Conservation (phyloP, 306 rosid genomes). For the Lotus japonicus region DNA sequence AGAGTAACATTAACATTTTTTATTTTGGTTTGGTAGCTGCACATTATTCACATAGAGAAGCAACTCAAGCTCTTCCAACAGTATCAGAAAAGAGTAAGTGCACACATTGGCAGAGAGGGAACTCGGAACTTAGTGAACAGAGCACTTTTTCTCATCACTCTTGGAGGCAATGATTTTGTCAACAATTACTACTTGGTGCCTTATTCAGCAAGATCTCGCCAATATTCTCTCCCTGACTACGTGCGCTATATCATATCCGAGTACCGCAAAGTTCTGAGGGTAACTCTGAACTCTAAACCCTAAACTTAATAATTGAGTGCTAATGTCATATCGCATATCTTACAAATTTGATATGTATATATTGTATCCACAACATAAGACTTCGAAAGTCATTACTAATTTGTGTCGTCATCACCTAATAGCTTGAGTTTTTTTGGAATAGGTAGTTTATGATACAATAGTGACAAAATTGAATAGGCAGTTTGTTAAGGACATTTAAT, state of each 20-base stretch:
- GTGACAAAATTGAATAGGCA: too few species aligned
- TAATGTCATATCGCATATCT: too few species aligned
- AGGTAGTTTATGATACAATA: too few species aligned
- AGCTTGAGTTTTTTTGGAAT: too few species aligned
- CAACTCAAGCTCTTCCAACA: conserved; percentile 52
- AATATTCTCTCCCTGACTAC: conserved; percentile 69
- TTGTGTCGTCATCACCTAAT: too few species aligned
- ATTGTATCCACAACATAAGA: too few species aligned
- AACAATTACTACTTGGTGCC: conserved; percentile 83
- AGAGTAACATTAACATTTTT: too few species aligned
- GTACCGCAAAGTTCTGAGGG: conserved; percentile 58
- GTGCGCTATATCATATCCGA: conserved; percentile 62
- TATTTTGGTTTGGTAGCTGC: conserved; percentile 37
- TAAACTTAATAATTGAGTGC: too few species aligned
- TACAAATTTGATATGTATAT: too few species aligned
- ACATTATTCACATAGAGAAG: conserved; percentile 56
- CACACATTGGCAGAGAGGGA: conserved; percentile 45
- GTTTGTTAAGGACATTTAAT: too few species aligned
- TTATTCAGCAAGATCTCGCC: conserved; percentile 79
- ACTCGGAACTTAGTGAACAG: conserved; percentile 39
- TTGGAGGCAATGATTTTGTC: conserved; percentile 88
- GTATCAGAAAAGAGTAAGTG: conserved; percentile 52
- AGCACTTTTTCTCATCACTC: conserved; percentile 62
- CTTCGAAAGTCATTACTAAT: too few species aligned
- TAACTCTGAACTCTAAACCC: background rate